These are phyloP conservation scores for Sextonia rubra DNA, from an alignment of 164 flowering plant genomes.

Conservation along the genomic window DNA sequence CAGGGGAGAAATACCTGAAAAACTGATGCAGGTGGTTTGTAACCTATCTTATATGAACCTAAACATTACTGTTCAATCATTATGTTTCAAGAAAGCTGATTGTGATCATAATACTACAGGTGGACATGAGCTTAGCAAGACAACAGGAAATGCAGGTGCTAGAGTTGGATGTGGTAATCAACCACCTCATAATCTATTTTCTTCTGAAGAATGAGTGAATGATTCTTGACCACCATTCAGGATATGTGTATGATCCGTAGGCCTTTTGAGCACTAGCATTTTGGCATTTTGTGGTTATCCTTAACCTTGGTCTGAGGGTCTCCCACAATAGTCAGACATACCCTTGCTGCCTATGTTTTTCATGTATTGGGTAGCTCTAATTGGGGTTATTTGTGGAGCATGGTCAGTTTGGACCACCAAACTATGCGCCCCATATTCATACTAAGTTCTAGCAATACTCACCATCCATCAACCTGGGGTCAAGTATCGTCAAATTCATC, in stretches of 20 bases:
- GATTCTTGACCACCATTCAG: not conserved
- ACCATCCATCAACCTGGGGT: not conserved
- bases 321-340: too few relatives aligned
- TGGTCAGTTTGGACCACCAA: not conserved
- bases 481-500: too few relatives aligned
- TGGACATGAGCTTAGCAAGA: constrained; percentile 90
- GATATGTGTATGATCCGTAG: not conserved
- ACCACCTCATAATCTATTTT: not conserved
- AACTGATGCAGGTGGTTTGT: too few relatives aligned
- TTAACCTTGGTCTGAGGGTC: too few relatives aligned
- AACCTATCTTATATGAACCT: too few relatives aligned
- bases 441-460: not conserved
- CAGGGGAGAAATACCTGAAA: too few relatives aligned
- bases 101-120: constrained; percentile 33
- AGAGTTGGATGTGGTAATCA: constrained; percentile 84
- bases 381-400: not conserved
- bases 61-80: not conserved
- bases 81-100: not conserved
- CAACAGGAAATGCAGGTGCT: constrained; percentile 92
- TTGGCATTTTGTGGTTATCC: not conserved
- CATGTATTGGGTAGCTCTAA: too few relatives aligned
- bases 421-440: not conserved
- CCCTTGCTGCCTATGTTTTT: not conserved
- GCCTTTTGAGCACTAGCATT: not conserved
- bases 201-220: too few relatives aligned